Evolutionary conservation across 2,329 filamentous ascomycete genomes (phyloP), one percentile per base, ranked within the genome.

Genomic region (Scedosporium minutisporum): DNA sequence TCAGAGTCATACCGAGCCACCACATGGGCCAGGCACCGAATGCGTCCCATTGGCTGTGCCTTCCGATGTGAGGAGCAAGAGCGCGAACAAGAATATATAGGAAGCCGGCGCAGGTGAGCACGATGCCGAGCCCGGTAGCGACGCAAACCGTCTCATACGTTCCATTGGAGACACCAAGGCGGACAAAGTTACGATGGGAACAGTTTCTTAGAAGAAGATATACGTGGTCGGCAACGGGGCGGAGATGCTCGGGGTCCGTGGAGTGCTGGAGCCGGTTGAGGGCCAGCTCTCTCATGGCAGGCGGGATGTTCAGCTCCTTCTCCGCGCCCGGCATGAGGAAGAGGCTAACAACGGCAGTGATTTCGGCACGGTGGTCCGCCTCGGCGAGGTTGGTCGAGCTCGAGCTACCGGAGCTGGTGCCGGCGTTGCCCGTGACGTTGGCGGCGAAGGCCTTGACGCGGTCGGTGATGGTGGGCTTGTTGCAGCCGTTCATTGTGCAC

Each of bases 101-200:
- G 64, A 79, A 74, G 9, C 77, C 78, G 23, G 68, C 70, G 10
- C 72, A 3, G 4, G 76, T 76, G 25, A 76, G 71, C n/a, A 69
- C 69, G 38, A 79, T 75, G 6, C 78, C 78, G 6, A 79, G 68
- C 1, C 72, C 67, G 1, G 77, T 80, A 1, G 77, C 77, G 33
- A 78, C 74, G 69, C 78, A 80, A 10, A 80, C 66, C 1, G 78
- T 80, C 69, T 80, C 78, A 61, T 78, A 77, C 2, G 78, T 80
- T 44, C 78, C 78, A 67, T 80, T 82, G 67, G 76, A 80, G 41
- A 83, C 77, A 64, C 81, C 82, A 6, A 85, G 74, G 46, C 81
- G 78, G 57, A 83, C 73, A 66, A 85, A 80, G 68, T 79, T 77
- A 62, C 79, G 74, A 67, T 80, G 73, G 21, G 78, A 80, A 71